These are phyloP conservation scores for Vitis rupestris DNA, from an alignment of 164 flowering plant genomes.

Conservation along the genomic window DNA sequence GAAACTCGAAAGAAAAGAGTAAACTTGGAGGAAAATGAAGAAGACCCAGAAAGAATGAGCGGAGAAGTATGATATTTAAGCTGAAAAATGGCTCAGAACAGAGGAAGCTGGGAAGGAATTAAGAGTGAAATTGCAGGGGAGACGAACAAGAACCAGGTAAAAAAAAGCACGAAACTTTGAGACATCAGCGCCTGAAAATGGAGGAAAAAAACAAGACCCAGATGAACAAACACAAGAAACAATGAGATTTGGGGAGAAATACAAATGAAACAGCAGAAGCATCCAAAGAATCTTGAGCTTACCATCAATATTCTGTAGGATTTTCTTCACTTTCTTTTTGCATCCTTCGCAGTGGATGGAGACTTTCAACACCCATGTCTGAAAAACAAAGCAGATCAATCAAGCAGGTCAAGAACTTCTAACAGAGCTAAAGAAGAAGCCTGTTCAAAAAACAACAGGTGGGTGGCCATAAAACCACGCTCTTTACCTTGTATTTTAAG, in stretches of 20 bases:
- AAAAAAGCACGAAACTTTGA: not conserved
- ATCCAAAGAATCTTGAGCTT: not conserved
- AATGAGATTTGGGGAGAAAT: not conserved
- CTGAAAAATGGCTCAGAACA: not conserved
- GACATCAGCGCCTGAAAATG: not conserved
- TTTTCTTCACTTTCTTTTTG: slow-evolving; percentile 56
- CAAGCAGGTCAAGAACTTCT: not conserved
- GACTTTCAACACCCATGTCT: slow-evolving; percentile 59
- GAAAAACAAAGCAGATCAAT: slow-evolving; percentile 10
- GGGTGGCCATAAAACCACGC: not conserved
- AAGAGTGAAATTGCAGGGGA: not conserved
- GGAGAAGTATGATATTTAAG: not conserved
- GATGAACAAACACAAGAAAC: not conserved
- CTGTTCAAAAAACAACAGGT: not conserved
- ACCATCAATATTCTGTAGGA: slow-evolving; percentile 46
- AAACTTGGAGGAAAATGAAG: not conserved
- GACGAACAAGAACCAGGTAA: not conserved
- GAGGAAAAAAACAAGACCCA: not conserved
- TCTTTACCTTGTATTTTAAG: not conserved
- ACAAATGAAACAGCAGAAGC: not conserved
- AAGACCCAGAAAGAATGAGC: slow-evolving; percentile 1
- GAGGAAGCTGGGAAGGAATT: not conserved
- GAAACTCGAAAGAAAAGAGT: not conserved
- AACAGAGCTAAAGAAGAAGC: not conserved
- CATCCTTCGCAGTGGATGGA: slow-evolving; percentile 71